Conservation (phyloP, 805 yeast species). For the Wickerhamomyces subpelliculosus region DNA sequence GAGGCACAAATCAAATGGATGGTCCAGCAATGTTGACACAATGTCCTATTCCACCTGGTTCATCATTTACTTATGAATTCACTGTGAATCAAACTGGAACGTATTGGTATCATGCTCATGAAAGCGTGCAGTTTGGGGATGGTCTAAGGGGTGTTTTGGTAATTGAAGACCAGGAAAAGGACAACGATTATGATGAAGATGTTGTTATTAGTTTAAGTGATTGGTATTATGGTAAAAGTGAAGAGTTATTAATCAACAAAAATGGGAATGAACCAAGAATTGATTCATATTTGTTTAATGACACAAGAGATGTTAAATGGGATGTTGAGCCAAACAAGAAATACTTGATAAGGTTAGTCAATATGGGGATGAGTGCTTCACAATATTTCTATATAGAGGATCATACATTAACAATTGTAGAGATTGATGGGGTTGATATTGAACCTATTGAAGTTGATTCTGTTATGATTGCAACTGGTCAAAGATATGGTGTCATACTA, state of each 20-base stretch:
- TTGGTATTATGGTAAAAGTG: conserved; percentile 39
- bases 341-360: conserved; percentile 43
- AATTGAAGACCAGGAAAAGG: conserved; percentile 28
- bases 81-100: conserved; percentile 39
- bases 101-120: conserved; percentile 52
- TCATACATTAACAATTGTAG: conserved; percentile 47
- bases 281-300: conserved; percentile 39
- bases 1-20: conserved; percentile 41
- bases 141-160: conserved; percentile 44
- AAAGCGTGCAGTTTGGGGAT: conserved; percentile 37
- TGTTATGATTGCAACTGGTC: conserved; percentile 63
- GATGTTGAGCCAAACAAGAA: conserved; percentile 36
- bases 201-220: conserved; percentile 35
- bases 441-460: conserved; percentile 41
- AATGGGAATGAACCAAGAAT: conserved; percentile 46
- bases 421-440: conserved; percentile 52
- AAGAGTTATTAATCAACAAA: conserved; percentile 26
- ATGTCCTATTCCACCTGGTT: conserved; percentile 39
- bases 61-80: conserved; percentile 34
- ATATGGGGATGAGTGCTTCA: conserved; percentile 52
- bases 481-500: conserved; percentile 61
- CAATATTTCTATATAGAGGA: conserved; percentile 48
- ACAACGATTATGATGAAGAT: conserved; percentile 38
- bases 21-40: conserved; percentile 46
- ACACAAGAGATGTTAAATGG: conserved; percentile 36